Percentiles rank a stretch among this genome's conserved stretches.
These are phyloP conservation scores for Primulina eburnea DNA, from an alignment of 257 asterid genomes.

Conservation along the genomic window DNA sequence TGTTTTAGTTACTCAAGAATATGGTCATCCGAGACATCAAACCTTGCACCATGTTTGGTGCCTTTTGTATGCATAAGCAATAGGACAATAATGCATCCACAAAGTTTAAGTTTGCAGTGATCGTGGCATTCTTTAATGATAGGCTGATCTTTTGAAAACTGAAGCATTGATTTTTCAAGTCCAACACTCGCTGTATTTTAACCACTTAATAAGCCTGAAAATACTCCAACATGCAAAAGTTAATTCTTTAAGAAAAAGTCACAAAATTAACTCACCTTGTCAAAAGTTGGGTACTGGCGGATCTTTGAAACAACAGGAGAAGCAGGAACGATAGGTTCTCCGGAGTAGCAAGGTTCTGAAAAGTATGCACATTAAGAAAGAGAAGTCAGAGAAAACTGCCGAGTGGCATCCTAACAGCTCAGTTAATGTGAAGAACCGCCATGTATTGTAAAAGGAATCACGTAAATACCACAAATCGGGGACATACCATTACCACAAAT, in stretches of 20 bases:
- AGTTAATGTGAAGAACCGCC: not conserved
- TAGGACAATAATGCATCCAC: not conserved
- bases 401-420: not conserved
- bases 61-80: not conserved
- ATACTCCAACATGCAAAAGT: constrained; percentile 15
- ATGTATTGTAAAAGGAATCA: not conserved
- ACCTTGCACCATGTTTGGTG: not conserved
- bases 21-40: not conserved
- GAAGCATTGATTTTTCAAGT: too few species aligned
- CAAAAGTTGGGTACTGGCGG: constrained; percentile 40
- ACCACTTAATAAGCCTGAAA: not conserved
- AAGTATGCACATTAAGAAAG: constrained; percentile 23
- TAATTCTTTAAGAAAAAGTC: not conserved
- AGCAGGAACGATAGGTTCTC: constrained; percentile 45
- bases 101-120: not conserved
- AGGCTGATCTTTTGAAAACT: not conserved
- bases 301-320: constrained; percentile 43
- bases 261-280: constrained; percentile 41
- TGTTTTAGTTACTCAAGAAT: not conserved
- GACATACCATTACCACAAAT: constrained; percentile 4
- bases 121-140: not conserved
- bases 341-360: constrained; percentile 46
- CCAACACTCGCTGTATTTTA: not conserved
- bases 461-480: not conserved
- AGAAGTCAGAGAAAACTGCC: constrained; percentile 12